Conservation (phyloP, 257 asterid species). For the Haberlea rhodopensis region DNA sequence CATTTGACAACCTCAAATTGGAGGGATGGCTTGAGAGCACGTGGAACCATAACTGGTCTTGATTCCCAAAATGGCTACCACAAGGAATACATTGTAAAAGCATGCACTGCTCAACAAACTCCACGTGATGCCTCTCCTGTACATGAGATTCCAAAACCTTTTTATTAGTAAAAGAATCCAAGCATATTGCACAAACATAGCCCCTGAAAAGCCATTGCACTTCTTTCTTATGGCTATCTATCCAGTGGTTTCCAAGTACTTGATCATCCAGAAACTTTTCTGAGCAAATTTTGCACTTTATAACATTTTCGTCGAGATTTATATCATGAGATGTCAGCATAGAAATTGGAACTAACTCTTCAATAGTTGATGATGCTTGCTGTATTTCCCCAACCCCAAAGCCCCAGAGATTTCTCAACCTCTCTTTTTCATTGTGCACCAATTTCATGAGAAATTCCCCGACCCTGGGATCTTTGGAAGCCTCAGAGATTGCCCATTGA, state of each 20-base stretch:
- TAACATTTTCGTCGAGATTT: slow-evolving; percentile 41
- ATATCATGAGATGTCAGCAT: slow-evolving; percentile 34
- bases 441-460: slow-evolving; percentile 60
- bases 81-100: slow-evolving; percentile 95
- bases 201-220: slow-evolving; percentile 98
- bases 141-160: slow-evolving; percentile 89
- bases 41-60: slow-evolving; percentile 84
- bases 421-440: slow-evolving; percentile 72
- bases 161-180: slow-evolving; percentile 93
- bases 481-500: slow-evolving; percentile 93
- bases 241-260: slow-evolving; percentile 76
- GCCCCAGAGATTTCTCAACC: slow-evolving; percentile 74
- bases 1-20: slow-evolving; percentile 55
- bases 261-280: slow-evolving; percentile 61
- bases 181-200: slow-evolving; percentile 90
- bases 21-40: slow-evolving; percentile 66
- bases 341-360: slow-evolving; percentile 41
- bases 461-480: slow-evolving; percentile 64
- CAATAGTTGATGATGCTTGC: slow-evolving; percentile 40
- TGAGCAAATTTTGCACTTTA: slow-evolving; percentile 82
- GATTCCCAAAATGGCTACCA: slow-evolving; percentile 78
- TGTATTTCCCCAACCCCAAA: slow-evolving; percentile 43
- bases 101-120: slow-evolving; percentile 92
- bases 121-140: slow-evolving; percentile 88
- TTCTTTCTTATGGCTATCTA: slow-evolving; percentile 83